Evolutionary conservation across 2,329 filamentous ascomycete species (phyloP).

Genomic region (Colletotrichum noveboracense): DNA sequence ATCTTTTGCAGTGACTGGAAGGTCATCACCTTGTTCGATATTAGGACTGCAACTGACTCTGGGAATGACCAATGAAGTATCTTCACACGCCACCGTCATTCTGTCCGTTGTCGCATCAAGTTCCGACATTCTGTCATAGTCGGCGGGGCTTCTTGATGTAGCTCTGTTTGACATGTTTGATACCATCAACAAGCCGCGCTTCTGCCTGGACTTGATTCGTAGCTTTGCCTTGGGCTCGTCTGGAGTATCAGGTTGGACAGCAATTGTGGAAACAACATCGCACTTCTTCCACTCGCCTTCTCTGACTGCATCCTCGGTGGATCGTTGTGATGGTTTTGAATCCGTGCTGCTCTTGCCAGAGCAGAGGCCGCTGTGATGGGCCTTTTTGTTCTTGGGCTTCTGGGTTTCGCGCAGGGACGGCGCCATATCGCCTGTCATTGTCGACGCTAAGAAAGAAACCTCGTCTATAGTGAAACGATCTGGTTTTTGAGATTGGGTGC

Average conservation of each 20-base stretch:
- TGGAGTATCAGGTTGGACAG: not conserved
- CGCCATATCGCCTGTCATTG: not conserved
- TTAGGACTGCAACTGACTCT: not conserved
- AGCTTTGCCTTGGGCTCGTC: slow-evolving; percentile 45
- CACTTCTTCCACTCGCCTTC: not conserved
- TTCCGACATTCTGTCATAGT: not conserved
- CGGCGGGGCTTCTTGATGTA: not conserved
- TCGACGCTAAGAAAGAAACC: not conserved
- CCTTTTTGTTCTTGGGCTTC: not conserved
- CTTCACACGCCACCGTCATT: not conserved
- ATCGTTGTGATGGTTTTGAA: not conserved
- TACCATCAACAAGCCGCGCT: slow-evolving; percentile 53
- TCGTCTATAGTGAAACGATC: not conserved
- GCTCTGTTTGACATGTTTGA: slow-evolving; percentile 46
- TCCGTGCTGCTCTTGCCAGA: not conserved
- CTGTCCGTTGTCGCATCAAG: not conserved
- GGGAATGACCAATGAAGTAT: not conserved
- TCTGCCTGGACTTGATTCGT: slow-evolving; percentile 50
- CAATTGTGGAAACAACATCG: not conserved
- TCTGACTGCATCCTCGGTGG: not conserved
- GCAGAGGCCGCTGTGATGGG: not conserved
- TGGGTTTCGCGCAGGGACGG: not conserved
- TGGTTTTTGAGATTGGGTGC: not conserved
- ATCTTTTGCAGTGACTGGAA: not conserved
- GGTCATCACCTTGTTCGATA: not conserved